phyloP scores from a whole-genome alignment of 1,284 basidiomycete species.

The Heterobasidion occidentale region DNA sequence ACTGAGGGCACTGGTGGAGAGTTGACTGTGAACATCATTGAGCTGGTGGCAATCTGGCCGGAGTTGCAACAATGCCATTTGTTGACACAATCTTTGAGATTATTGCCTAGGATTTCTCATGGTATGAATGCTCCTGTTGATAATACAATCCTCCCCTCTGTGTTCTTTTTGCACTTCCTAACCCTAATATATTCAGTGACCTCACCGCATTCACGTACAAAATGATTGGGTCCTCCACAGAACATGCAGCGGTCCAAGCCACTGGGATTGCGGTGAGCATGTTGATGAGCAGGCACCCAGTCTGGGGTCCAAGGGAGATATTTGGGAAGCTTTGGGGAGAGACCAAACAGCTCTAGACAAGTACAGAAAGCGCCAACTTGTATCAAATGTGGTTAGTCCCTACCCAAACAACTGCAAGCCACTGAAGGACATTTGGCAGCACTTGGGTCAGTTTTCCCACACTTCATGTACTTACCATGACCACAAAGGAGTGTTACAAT shows the following conservation, averaged over 20 bases:
- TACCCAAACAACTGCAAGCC: no score
- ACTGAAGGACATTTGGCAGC: no score
- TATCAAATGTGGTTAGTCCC: no score
- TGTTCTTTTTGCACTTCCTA: background rate
- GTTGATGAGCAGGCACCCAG: no score
- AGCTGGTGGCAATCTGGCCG: background rate
- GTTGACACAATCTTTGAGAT: background rate
- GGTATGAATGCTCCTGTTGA: background rate
- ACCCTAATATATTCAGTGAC: background rate
- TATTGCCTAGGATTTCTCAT: background rate
- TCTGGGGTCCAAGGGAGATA: no score
- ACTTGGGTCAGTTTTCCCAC: no score
- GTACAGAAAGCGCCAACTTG: no score
- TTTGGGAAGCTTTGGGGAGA: no score
- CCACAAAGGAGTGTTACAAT: no score
- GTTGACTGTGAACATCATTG: background rate
- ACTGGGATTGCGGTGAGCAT: no score
- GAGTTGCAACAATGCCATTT: background rate
- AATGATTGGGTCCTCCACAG: background rate
- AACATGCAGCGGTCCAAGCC: background rate
- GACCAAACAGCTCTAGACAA: no score
- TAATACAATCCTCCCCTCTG: background rate
- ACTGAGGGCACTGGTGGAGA: background rate
- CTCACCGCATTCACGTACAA: background rate
- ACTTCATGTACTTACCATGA: no score